Evolutionary conservation across 306 rosid species (phyloP), one percentile per base, ranked within the genome.

Genomic region (Trifolium pratense): DNA sequence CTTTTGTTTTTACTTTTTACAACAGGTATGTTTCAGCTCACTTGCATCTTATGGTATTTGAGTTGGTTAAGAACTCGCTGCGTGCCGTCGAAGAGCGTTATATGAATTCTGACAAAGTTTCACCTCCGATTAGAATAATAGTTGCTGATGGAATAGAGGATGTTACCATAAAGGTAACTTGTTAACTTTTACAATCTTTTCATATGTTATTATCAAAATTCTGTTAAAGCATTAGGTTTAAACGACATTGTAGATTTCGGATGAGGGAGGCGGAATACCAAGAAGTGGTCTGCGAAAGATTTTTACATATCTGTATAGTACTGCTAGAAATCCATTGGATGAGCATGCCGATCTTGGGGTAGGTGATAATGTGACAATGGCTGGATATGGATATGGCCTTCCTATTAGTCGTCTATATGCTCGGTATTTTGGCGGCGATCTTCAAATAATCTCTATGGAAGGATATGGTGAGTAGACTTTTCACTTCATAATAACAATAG

Each of bases 101-200:
- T 79, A 79, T 94, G 89, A 86, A 91, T 81, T 91, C 96, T 0
- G 97, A 91, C 72, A 90, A 83, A 79, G 86, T 89, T 70, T 73
- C 89, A 4, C 95, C 93, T 66, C 85, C 96, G 7, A 29, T 94
- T 68, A 86, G 84, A 85, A 90, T 94, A 34, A 86, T 94, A 78
- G 97, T 94, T 69, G 99, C 99, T 58, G 99, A 90, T 76, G 99
- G 99, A 46, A 36, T 81, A 75, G 97, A 94, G 86, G 99, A 94
- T 80, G 99, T 94, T 69, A 91, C 99, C 82, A 81, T 81, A 76
- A 81, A 81, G 81, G 85, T 76, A 64, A 52, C 66, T 53, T 6
- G 75, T 66, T 61, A 58, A 74, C 68, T 53, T 51, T 11, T 61
- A 42, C 17, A 12, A 9, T 48, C 21, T n/a, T 48, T 48, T 48